Percentiles rank a stretch among this genome's conserved stretches.
Conservation (phyloP, 305 asterid species). For the Ilex paraguariensis region DNA sequence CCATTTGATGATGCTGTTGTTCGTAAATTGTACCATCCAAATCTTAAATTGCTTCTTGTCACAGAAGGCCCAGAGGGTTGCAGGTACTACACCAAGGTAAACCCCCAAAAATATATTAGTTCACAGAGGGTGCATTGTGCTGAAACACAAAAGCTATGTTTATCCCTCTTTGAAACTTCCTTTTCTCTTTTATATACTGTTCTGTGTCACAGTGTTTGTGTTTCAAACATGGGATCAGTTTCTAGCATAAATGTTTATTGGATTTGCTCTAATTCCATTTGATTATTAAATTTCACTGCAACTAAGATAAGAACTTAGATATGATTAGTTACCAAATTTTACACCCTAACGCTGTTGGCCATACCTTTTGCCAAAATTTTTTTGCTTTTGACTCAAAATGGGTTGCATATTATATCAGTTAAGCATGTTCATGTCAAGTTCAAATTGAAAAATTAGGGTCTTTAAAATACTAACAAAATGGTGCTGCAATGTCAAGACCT, state of each 20-base stretch:
- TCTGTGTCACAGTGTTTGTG: neutral
- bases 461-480: neutral
- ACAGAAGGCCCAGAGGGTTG: slow-evolving; percentile 98
- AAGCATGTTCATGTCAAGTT: neutral
- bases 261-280: too few relatives aligned
- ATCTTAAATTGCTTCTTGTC: slow-evolving; percentile 81
- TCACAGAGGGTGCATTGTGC: too few relatives aligned
- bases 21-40: slow-evolving; percentile 75
- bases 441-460: neutral
- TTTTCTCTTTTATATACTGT: neutral
- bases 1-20: slow-evolving; percentile 86
- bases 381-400: too few relatives aligned
- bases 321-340: too few relatives aligned
- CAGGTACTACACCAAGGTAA: slow-evolving; percentile 93
- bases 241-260: too few relatives aligned
- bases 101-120: neutral
- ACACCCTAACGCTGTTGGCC: too few relatives aligned
- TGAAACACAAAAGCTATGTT: neutral
- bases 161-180: neutral
- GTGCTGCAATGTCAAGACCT: neutral
- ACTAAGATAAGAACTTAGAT: too few relatives aligned
- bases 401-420: too few relatives aligned
- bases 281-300: too few relatives aligned
- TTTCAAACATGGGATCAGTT: too few relatives aligned
- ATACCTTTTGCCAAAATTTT: too few relatives aligned